Conservation (phyloP, 2,329 filamentous ascomycete genomes). For the Beauveria sp. region DNA sequence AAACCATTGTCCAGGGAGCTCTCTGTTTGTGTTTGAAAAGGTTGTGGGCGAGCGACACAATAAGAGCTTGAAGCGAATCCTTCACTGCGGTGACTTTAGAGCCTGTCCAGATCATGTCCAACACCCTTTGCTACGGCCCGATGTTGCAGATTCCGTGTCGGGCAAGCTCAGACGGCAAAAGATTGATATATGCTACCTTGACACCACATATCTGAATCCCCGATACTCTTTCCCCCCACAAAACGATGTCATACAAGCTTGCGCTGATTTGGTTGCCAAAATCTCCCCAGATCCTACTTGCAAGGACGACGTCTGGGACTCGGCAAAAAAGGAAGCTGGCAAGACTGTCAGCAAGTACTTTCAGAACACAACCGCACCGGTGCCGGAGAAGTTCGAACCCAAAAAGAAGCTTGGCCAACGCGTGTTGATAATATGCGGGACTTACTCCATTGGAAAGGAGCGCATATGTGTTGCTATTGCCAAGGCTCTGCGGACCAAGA, state of each 20-base stretch:
- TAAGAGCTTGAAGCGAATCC: conserved; percentile 62
- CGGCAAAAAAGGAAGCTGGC: conserved; percentile 31
- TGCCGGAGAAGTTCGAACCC: conserved; percentile 20
- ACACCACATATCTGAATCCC: conserved; percentile 94
- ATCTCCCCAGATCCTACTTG: conserved; percentile 57
- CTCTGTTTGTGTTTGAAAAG: conserved; percentile 89
- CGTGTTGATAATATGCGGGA: conserved; percentile 86
- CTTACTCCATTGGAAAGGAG: conserved; percentile 97
- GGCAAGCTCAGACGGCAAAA: conserved; percentile 72
- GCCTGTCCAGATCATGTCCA: conserved; percentile 78
- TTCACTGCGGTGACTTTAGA: conserved; percentile 94
- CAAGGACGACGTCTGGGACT: conserved; percentile 40
- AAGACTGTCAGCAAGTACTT: conserved; percentile 48
- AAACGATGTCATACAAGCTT: conserved; percentile 77
- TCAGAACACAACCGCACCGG: conserved; percentile 21
- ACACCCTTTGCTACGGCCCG: conserved; percentile 74
- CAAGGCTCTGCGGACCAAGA: conserved; percentile 75
- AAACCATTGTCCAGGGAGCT: conserved; percentile 94
- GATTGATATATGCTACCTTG: conserved; percentile 92
- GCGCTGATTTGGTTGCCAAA: conserved; percentile 77
- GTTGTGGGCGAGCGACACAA: conserved; percentile 51
- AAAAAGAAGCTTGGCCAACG: conserved; percentile 38
- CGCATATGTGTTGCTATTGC: conserved; percentile 91
- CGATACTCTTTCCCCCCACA: conserved; percentile 92
- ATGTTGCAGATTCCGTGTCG: conserved; percentile 60